phyloP scores from a whole-genome alignment of 2,329 filamentous ascomycete species.

The Colletotrichum navitas region DNA sequence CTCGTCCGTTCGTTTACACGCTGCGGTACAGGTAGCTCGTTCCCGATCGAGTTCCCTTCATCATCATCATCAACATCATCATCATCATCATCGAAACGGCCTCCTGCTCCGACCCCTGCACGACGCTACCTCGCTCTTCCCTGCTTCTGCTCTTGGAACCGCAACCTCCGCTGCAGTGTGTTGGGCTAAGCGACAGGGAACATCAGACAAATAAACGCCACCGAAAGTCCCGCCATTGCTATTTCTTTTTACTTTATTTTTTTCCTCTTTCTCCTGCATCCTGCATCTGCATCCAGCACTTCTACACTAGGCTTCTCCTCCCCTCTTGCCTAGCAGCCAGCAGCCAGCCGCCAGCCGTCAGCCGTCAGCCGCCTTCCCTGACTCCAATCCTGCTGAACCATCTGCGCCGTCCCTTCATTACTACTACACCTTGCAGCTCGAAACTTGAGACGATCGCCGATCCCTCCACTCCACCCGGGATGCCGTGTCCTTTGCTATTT shows the following conservation, averaged over 20 bases:
- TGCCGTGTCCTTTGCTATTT: conserved; percentile 27
- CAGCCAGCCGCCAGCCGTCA: background rate
- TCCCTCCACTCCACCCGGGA: conserved; percentile 29
- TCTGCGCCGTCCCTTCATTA: conserved; percentile 3
- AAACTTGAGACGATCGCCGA: conserved; percentile 40
- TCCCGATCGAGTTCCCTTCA: conserved; percentile 8
- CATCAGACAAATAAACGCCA: conserved; percentile 24
- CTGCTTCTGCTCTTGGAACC: conserved; percentile 9
- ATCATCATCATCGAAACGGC: background rate
- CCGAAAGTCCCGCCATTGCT: conserved; percentile 13
- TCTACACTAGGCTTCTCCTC: background rate
- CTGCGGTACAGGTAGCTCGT: background rate
- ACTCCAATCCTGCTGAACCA: background rate
- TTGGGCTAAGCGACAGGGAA: conserved; percentile 10
- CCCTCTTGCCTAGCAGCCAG: background rate
- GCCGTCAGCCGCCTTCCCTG: background rate
- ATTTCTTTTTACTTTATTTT: background rate
- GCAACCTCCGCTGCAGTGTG: conserved; percentile 24
- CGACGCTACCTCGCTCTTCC: conserved; percentile 6
- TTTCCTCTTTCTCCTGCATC: background rate
- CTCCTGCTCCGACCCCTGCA: conserved; percentile 3
- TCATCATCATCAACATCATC: background rate
- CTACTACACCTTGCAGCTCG: conserved; percentile 4
- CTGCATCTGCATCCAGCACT: background rate
- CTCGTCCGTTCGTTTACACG: background rate